Evolutionary conservation across 192 early-diverging fungal species (phyloP).

Genomic region (Backusella circina): DNA sequence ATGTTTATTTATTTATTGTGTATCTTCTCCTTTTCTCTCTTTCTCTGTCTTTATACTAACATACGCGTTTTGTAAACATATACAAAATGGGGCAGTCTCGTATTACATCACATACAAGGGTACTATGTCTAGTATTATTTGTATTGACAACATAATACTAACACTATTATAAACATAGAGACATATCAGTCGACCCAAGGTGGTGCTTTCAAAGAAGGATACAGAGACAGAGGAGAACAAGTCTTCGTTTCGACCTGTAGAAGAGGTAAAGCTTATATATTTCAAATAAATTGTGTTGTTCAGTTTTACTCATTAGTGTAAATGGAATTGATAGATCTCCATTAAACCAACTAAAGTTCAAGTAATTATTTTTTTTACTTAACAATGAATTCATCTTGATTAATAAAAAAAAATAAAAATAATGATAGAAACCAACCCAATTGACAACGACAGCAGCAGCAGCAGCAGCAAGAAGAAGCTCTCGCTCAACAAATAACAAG

Average conservation of each 20-base stretch:
- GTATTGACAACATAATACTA: background rate
- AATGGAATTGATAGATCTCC: background rate
- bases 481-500: background rate
- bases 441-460: background rate
- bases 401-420: background rate
- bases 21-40: background rate
- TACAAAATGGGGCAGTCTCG: background rate
- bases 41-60: background rate
- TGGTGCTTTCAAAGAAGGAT: background rate
- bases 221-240: background rate
- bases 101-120: background rate
- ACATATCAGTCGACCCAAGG: background rate
- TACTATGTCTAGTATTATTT: background rate
- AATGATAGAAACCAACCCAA: background rate
- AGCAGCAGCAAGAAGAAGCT: background rate
- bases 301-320: background rate
- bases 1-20: background rate
- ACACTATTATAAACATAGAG: background rate
- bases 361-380: background rate
- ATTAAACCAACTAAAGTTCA: background rate
- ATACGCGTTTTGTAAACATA: background rate
- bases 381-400: background rate
- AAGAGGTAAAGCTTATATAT: background rate
- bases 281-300: background rate
- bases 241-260: conserved; percentile 2